A percentile compares a stretch with the other conserved stretches of the same genome.
Conservation (phyloP, 2,329 filamentous ascomycete species). For the Fusarium hainanense region DNA sequence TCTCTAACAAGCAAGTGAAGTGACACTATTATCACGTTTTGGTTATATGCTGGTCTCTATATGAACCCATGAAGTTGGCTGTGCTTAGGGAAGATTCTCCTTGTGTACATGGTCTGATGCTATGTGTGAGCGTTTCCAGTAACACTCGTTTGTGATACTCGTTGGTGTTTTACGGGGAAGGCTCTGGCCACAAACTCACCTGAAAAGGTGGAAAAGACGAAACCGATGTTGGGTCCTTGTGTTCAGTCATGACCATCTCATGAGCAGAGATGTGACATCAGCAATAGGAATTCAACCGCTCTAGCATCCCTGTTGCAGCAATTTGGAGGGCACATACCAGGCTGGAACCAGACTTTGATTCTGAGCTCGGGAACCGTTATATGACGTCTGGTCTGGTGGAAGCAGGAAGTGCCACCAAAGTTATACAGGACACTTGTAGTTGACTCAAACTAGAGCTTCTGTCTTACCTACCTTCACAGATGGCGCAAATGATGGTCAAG, state of each 20-base stretch:
- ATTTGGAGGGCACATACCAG: background rate
- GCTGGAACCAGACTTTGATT: background rate
- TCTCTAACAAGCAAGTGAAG: conserved; percentile 48
- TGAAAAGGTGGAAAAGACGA: background rate
- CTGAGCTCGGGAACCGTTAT: background rate
- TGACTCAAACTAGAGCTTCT: background rate
- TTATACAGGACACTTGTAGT: background rate
- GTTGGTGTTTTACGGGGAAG: background rate
- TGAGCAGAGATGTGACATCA: background rate
- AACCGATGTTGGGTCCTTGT: background rate
- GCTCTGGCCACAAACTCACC: background rate
- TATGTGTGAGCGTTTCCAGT: background rate
- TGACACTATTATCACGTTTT: conserved; percentile 37
- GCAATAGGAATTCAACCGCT: background rate
- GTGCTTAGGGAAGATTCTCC: background rate
- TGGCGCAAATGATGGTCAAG: background rate
- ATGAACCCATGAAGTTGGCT: background rate
- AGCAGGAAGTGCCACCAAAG: background rate
- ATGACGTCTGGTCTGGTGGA: background rate
- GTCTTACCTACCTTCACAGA: background rate
- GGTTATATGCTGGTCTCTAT: background rate
- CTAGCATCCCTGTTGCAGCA: background rate
- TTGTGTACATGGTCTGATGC: background rate
- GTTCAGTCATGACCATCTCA: background rate
- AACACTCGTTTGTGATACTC: background rate